Evolutionary conservation across 2,329 filamentous ascomycete genomes (phyloP).

Genomic region (Phoma sp.): DNA sequence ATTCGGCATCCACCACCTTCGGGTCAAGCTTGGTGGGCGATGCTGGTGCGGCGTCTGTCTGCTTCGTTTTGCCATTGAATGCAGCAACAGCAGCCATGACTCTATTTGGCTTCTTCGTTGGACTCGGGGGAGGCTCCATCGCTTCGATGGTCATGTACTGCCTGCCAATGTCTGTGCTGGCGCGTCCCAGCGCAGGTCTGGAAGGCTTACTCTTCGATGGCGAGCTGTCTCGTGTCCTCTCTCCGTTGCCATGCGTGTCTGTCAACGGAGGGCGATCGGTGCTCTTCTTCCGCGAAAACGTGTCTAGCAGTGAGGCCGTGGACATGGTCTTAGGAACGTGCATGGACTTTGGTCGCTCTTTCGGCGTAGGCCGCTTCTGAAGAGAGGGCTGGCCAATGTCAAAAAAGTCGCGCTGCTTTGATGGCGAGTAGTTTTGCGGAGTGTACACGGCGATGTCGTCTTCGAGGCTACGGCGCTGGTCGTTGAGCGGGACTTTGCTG

Average conservation of each 20-base stretch:
- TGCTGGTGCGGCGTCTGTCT: slow-evolving; percentile 37
- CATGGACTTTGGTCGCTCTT: slow-evolving; percentile 60
- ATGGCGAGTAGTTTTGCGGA: slow-evolving; percentile 64
- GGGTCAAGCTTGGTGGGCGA: slow-evolving; percentile 53
- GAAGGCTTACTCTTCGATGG: slow-evolving; percentile 26
- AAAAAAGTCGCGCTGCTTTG: slow-evolving; percentile 68
- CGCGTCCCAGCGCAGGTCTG: slow-evolving; percentile 32
- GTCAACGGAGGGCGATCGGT: slow-evolving; percentile 42
- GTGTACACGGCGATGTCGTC: slow-evolving; percentile 66
- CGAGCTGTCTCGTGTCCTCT: slow-evolving; percentile 31
- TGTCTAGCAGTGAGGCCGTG: slow-evolving; percentile 50
- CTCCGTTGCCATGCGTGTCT: slow-evolving; percentile 44
- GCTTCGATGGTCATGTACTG: slow-evolving; percentile 14
- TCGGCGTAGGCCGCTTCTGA: slow-evolving; percentile 42
- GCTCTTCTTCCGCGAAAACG: slow-evolving; percentile 47
- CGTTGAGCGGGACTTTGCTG: slow-evolving; percentile 54
- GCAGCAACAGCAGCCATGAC: slow-evolving; percentile 70
- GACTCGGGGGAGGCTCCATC: slow-evolving; percentile 24
- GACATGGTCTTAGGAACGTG: slow-evolving; percentile 52
- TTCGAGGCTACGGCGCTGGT: slow-evolving; percentile 53
- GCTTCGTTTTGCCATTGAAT: slow-evolving; percentile 62
- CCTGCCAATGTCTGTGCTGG: slow-evolving; percentile 38
- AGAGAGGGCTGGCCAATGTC: slow-evolving; percentile 56
- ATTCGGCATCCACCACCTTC: slow-evolving; percentile 66
- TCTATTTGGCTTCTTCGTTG: slow-evolving; percentile 55